A percentile compares a stretch with the other conserved stretches of the same genome.
Evolutionary conservation across 441 rosid genomes (phyloP).

Genomic region (Sinapis alba): DNA sequence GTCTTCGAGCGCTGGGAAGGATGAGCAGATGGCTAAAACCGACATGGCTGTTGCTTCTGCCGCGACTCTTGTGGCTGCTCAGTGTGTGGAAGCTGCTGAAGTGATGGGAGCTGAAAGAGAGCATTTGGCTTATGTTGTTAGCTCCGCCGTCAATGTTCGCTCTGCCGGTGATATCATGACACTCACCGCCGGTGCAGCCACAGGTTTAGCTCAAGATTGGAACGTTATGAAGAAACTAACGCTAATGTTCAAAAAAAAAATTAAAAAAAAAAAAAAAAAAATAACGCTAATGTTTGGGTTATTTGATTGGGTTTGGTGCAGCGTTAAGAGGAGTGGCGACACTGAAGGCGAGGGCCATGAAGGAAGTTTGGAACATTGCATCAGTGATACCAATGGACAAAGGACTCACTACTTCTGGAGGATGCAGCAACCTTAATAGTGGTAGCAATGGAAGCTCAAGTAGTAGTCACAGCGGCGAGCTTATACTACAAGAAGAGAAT

Average conservation of each 20-base stretch:
- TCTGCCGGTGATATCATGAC: constrained; percentile 86
- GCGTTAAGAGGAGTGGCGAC: constrained; percentile 92
- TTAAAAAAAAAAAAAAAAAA: too few relatives aligned
- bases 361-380: constrained; percentile 90
- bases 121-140: constrained; percentile 68
- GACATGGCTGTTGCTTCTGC: constrained; percentile 95
- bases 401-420: constrained; percentile 49
- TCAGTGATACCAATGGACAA: constrained; percentile 84
- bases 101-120: constrained; percentile 90
- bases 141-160: constrained; percentile 81
- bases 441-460: constrained; percentile 59
- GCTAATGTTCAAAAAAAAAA: too few relatives aligned
- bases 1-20: constrained; percentile 63
- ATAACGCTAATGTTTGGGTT: neutral
- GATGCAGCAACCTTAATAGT: constrained; percentile 40
- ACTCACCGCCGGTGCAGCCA: constrained; percentile 90
- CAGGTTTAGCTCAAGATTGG: too few relatives aligned
- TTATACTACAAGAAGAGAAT: constrained; percentile 72
- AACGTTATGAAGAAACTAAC: too few relatives aligned
- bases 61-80: constrained; percentile 86
- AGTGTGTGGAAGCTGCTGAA: constrained; percentile 93
- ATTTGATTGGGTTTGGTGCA: constrained; percentile 23
- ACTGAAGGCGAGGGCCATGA: constrained; percentile 78
- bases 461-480: constrained; percentile 69
- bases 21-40: constrained; percentile 81